Percentiles rank a stretch among this genome's conserved stretches.
Evolutionary conservation across 164 flowering plant species (phyloP).

Genomic region (Umbellularia californica): DNA sequence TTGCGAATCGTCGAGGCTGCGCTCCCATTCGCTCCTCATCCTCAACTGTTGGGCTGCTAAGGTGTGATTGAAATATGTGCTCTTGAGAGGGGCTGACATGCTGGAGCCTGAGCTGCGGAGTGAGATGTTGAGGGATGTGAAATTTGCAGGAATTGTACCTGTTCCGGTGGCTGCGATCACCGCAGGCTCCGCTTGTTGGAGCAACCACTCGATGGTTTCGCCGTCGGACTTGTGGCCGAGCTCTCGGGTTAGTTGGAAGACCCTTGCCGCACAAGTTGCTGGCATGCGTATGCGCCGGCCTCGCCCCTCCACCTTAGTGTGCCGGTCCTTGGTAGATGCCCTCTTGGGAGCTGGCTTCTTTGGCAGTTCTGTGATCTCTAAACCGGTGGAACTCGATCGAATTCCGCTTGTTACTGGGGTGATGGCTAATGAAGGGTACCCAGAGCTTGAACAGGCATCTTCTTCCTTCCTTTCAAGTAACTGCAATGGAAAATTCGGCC

Average conservation of each 20-base stretch:
- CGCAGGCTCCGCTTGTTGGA: conserved; percentile 82
- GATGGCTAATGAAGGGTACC: conserved; percentile 21
- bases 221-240: conserved; percentile 81
- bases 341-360: conserved; percentile 59
- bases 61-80: conserved; percentile 33
- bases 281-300: conserved; percentile 93
- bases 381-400: conserved; percentile 15
- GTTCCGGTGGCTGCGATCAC: conserved; percentile 89
- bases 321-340: conserved; percentile 65
- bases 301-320: conserved; percentile 79
- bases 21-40: conserved; percentile 38
- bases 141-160: conserved; percentile 81
- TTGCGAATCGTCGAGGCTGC: conserved; percentile 4
- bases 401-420: conserved; percentile 11
- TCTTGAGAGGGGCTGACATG: conserved; percentile 45
- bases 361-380: conserved; percentile 6
- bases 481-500: conserved; percentile 67
- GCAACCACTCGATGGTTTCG: conserved; percentile 76
- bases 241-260: conserved; percentile 67
- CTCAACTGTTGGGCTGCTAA: conserved; percentile 28
- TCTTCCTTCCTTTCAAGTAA: conserved; percentile 52
- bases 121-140: conserved; percentile 65
- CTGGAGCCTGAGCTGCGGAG: conserved; percentile 60
- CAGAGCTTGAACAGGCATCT: conserved; percentile 34
- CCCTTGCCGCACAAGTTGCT: conserved; percentile 78